These are phyloP conservation scores for Actinidia chinensis DNA, from an alignment of 179 eudicot species.

Conservation along the genomic window DNA sequence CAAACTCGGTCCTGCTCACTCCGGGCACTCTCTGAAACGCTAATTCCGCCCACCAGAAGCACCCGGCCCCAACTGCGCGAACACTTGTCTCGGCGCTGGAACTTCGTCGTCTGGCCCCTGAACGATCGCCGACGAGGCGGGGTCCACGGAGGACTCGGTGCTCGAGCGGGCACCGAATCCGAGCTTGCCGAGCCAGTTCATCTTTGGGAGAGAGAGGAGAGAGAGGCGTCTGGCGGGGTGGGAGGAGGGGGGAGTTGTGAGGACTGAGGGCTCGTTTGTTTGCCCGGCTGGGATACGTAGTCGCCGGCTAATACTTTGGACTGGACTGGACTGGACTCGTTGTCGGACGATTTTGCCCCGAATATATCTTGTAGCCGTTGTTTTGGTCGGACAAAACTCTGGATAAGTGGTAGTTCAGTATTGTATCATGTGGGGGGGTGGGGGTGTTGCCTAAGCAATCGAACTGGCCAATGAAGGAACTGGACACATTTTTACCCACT, in stretches of 20 bases:
- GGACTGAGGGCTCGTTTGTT: conserved; percentile 17
- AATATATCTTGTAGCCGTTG: too few relatives aligned
- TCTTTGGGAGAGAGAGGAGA: conserved; percentile 35
- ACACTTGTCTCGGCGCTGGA: conserved; percentile 47
- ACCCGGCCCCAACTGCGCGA: conserved; percentile 63
- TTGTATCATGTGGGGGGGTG: too few relatives aligned
- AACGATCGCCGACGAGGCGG: conserved; percentile 42
- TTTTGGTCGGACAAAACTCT: too few relatives aligned
- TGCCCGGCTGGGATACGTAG: too few relatives aligned
- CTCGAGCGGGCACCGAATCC: conserved; percentile 58
- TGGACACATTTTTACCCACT: too few relatives aligned
- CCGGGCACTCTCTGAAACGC: conserved; percentile 67
- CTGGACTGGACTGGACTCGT: too few relatives aligned
- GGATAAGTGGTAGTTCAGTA: too few relatives aligned
- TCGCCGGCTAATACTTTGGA: too few relatives aligned
- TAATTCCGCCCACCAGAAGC: conserved; percentile 71
- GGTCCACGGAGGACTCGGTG: conserved; percentile 35
- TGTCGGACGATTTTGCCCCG: too few relatives aligned
- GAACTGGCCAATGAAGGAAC: too few relatives aligned
- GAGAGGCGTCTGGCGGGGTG: conserved; percentile 15
- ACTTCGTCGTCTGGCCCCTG: conserved; percentile 53
- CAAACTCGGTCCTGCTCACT: conserved; percentile 62
- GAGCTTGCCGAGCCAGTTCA: conserved; percentile 58
- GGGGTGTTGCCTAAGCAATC: too few relatives aligned
- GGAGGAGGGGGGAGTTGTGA: conserved; percentile 15